Percentiles rank a stretch among this genome's conserved stretches.
Evolutionary conservation across 257 asterid species (phyloP).

Genomic region (Paraleonurus japonicus): DNA sequence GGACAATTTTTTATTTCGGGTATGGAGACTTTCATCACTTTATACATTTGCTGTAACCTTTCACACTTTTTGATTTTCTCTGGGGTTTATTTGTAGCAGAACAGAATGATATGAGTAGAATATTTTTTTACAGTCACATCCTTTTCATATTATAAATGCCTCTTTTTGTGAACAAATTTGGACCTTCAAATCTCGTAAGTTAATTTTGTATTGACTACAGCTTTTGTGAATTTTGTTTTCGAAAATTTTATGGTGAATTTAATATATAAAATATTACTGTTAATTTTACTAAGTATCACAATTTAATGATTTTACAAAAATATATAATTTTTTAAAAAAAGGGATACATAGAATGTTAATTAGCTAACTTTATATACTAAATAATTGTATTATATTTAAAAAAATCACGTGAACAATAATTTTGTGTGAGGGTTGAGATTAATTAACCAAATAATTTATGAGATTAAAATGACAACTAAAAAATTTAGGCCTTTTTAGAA

Average conservation of each 20-base stretch:
- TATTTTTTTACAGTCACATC: slow-evolving; percentile 4
- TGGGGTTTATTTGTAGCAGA: slow-evolving; percentile 14
- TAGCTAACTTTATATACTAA: no score
- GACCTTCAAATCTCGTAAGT: not conserved
- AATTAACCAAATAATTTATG: no score
- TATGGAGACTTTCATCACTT: slow-evolving; percentile 31
- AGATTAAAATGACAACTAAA: no score
- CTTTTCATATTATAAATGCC: not conserved
- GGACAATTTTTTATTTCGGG: slow-evolving; percentile 6
- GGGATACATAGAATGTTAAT: no score
- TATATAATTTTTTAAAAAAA: no score
- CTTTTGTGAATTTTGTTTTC: not conserved
- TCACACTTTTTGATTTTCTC: slow-evolving; percentile 11
- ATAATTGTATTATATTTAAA: no score
- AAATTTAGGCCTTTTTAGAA: no score
- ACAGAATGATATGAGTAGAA: not conserved
- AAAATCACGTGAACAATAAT: no score
- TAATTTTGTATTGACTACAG: not conserved
- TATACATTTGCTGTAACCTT: slow-evolving; percentile 11
- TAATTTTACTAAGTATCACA: no score
- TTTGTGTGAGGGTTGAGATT: no score
- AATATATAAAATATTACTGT: no score
- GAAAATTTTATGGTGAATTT: not conserved
- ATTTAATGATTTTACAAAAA: no score
- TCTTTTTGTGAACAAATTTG: not conserved